Evolutionary conservation across 768 basidiomycete genomes (phyloP).

Genomic region (button mushroom (Agaricus bisporus)): DNA sequence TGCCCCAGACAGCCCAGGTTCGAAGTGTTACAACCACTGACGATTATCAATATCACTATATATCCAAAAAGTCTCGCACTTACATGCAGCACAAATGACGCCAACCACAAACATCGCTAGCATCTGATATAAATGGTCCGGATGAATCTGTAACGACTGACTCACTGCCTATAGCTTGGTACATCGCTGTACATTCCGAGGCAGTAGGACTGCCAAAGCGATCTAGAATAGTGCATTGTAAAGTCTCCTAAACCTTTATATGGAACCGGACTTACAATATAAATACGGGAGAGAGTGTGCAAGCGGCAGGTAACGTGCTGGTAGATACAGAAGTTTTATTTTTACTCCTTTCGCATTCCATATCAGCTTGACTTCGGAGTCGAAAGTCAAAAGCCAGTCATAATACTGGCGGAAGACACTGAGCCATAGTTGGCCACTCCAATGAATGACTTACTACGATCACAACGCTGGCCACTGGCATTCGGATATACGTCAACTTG

Average conservation of each 20-base stretch:
- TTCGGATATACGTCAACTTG: too few relatives aligned
- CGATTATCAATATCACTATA: too few relatives aligned
- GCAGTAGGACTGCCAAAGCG: too few relatives aligned
- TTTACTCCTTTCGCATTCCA: constrained; percentile 5
- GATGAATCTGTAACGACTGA: too few relatives aligned
- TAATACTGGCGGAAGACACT: background rate
- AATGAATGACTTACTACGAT: too few relatives aligned
- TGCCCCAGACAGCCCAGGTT: constrained; percentile 2
- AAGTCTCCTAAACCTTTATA: background rate
- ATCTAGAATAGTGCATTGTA: too few relatives aligned
- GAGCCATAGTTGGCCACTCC: too few relatives aligned
- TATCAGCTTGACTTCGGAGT: constrained; percentile 3
- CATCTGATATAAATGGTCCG: too few relatives aligned
- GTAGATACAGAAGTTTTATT: constrained; percentile 7
- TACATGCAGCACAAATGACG: background rate
- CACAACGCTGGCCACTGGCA: too few relatives aligned
- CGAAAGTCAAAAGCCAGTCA: constrained; percentile 7
- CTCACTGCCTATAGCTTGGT: too few relatives aligned
- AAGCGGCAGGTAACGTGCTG: constrained; percentile 6
- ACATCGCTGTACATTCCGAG: too few relatives aligned
- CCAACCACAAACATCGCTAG: too few relatives aligned
- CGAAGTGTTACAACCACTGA: constrained; percentile 2
- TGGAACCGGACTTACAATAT: background rate
- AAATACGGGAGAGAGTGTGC: background rate
- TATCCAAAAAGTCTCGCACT: background rate